Percentiles rank a stretch among this genome's conserved stretches.
phyloP scores from a whole-genome alignment of 805 yeast genomes.

The Blastobotrys americana region DNA sequence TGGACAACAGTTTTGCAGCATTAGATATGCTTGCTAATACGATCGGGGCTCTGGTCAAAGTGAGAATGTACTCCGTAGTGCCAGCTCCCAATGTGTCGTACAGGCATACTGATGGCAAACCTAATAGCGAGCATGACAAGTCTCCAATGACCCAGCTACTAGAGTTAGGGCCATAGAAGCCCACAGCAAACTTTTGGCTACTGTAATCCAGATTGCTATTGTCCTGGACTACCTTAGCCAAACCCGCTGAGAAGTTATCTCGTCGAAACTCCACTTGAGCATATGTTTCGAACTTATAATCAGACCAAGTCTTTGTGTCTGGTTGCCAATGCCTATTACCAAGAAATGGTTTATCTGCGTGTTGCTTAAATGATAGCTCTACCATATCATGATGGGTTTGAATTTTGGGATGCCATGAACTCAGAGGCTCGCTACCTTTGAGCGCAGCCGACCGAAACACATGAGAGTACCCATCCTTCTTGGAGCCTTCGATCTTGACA shows the following conservation, averaged over 20 bases:
- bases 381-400: conserved; percentile 34
- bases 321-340: conserved; percentile 32
- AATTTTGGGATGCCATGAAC: conserved; percentile 29
- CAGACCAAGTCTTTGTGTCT: conserved; percentile 31
- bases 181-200: background rate
- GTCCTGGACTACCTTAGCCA: conserved; percentile 34
- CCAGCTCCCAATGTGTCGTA: conserved; percentile 54
- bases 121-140: conserved; percentile 56
- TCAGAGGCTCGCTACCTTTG: conserved; percentile 23
- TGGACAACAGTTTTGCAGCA: conserved; percentile 39
- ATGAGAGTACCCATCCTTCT: conserved; percentile 40
- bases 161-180: conserved; percentile 29
- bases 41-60: conserved; percentile 55
- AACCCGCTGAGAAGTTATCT: conserved; percentile 46
- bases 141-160: conserved; percentile 61
- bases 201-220: conserved; percentile 17
- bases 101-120: conserved; percentile 46
- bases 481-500: conserved; percentile 33
- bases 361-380: conserved; percentile 22
- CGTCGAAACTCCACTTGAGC: conserved; percentile 37
- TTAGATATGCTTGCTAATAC: conserved; percentile 49
- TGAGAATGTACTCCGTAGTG: conserved; percentile 56
- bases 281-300: conserved; percentile 40
- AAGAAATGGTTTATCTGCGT: conserved; percentile 30
- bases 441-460: conserved; percentile 40